A percentile compares a stretch with the other conserved stretches of the same genome.
These are phyloP conservation scores for Mycena filopes DNA, from an alignment of 768 basidiomycete genomes.

Conservation along the genomic window DNA sequence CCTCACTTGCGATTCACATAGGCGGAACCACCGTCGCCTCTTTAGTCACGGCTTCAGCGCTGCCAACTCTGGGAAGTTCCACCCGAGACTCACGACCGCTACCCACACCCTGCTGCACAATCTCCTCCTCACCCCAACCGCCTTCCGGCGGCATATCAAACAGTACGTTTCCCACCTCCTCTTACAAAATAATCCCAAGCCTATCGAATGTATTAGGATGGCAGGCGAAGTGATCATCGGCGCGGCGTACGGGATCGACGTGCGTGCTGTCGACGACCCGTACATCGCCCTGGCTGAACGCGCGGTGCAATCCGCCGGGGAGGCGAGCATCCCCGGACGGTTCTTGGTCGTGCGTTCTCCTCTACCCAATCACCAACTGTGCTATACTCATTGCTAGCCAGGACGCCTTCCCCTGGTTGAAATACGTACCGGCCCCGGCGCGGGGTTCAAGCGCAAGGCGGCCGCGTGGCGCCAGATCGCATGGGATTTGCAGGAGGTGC, in stretches of 20 bases:
- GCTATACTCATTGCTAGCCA: no score
- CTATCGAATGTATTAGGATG: slow-evolving; percentile 39
- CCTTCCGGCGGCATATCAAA: slow-evolving; percentile 33
- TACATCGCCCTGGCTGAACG: slow-evolving; percentile 34
- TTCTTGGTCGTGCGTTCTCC: slow-evolving; percentile 28
- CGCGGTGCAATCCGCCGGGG: slow-evolving; percentile 28
- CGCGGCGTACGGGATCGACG: slow-evolving; percentile 41
- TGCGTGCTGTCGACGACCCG: slow-evolving; percentile 37
- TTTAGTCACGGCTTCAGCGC: slow-evolving; percentile 37
- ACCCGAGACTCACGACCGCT: slow-evolving; percentile 31
- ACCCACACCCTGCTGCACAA: slow-evolving; percentile 33
- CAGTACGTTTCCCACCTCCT: no score
- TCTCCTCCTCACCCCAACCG: slow-evolving; percentile 27
- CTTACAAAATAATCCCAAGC: no score
- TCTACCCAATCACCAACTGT: no score
- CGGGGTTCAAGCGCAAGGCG: slow-evolving; percentile 45
- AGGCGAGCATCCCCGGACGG: slow-evolving; percentile 30
- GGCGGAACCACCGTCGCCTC: slow-evolving; percentile 36
- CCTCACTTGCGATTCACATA: not conserved
- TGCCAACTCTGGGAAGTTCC: slow-evolving; percentile 25
- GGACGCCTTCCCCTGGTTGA: slow-evolving; percentile 32
- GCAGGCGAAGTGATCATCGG: slow-evolving; percentile 31
- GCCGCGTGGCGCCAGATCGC: slow-evolving; percentile 33
- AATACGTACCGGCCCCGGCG: slow-evolving; percentile 43
- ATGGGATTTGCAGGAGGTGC: slow-evolving; percentile 18